Conservation (phyloP, 108 stramenopile genomes). For the Pseudonitzschia pungens region DNA sequence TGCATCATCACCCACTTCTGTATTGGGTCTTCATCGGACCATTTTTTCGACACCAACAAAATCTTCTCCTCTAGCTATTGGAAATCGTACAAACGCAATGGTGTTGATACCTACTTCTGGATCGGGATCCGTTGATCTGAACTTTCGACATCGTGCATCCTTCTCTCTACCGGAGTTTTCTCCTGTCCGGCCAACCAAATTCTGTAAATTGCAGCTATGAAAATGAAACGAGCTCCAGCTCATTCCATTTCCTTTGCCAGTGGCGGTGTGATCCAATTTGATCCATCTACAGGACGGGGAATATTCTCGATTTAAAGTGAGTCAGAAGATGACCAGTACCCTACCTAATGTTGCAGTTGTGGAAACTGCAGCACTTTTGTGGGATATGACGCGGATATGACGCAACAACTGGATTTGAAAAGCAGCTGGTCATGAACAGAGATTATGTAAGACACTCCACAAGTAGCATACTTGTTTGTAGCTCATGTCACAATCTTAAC, state of each 20-base stretch:
- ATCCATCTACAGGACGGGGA: too few species aligned
- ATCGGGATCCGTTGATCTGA: not conserved
- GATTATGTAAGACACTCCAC: too few species aligned
- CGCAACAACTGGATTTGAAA: too few species aligned
- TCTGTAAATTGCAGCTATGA: conserved; percentile 8
- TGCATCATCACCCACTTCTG: not conserved
- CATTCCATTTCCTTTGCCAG: not conserved
- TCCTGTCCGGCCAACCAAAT: conserved; percentile 32
- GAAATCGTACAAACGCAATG: not conserved
- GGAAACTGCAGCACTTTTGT: not conserved
- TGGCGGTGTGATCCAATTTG: not conserved
- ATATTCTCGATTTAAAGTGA: too few species aligned
- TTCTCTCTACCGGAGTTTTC: conserved; percentile 23
- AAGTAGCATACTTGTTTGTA: too few species aligned
- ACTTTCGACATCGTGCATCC: not conserved
- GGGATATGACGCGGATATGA: not conserved
- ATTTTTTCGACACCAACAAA: not conserved
- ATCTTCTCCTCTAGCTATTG: not conserved
- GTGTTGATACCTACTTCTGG: not conserved
- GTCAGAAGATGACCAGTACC: not conserved
- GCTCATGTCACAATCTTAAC: too few species aligned
- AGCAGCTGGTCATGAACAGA: too few species aligned
- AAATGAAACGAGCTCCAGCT: not conserved
- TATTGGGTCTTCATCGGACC: conserved; percentile 4
- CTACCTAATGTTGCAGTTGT: not conserved